phyloP scores from a whole-genome alignment of 1,139 yeast genomes.

The Zygosaccharomyces pseudobailii region DNA sequence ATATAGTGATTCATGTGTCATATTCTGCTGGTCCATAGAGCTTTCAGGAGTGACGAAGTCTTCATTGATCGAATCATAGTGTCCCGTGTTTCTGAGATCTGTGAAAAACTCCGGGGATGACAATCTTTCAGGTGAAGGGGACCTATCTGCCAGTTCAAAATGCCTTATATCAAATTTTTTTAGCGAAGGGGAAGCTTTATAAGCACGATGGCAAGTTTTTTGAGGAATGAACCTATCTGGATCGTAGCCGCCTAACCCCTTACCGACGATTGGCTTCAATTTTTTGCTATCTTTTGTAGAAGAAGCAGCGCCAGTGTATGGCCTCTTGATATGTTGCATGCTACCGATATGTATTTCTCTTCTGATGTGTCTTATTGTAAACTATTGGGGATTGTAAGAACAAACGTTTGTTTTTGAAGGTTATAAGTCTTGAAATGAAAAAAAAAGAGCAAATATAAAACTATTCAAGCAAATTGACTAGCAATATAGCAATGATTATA shows the following conservation, averaged over 20 bases:
- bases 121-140: slow-evolving; percentile 27
- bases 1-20: slow-evolving; percentile 7
- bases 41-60: slow-evolving; percentile 17
- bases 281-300: not conserved
- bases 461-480: not conserved
- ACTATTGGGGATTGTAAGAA: too few species aligned
- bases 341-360: too few species aligned
- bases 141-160: slow-evolving; percentile 15
- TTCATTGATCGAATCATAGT: slow-evolving; percentile 21
- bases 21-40: slow-evolving; percentile 16
- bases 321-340: slow-evolving; percentile 1
- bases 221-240: slow-evolving; percentile 36
- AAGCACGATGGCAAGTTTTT: slow-evolving; percentile 29
- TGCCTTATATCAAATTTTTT: slow-evolving; percentile 14
- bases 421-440: not conserved
- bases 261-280: not conserved
- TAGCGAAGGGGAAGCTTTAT: slow-evolving; percentile 21
- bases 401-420: too few species aligned
- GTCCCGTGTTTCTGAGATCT: slow-evolving; percentile 23
- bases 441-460: not conserved
- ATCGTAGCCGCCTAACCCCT: slow-evolving; percentile 13
- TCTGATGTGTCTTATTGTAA: too few species aligned
- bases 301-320: not conserved
- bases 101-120: slow-evolving; percentile 31
- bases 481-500: not conserved